Evolutionary conservation across 208 protist genomes (phyloP).

Genomic region (Wallacemonas rigidus): DNA sequence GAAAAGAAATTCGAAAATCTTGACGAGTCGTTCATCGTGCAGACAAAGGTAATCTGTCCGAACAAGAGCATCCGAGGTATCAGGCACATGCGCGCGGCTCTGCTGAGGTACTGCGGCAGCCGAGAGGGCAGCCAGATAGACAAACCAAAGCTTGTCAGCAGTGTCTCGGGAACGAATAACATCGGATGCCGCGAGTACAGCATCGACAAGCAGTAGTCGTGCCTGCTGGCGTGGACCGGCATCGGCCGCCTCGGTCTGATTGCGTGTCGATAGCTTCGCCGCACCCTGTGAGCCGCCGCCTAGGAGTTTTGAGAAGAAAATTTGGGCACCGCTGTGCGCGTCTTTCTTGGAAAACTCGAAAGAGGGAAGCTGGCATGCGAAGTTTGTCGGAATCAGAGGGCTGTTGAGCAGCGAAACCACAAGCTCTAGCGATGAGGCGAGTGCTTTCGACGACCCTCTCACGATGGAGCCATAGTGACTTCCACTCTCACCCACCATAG

Average conservation of each 20-base stretch:
- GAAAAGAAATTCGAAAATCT: slow-evolving; percentile 56
- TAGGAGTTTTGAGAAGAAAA: slow-evolving; percentile 70
- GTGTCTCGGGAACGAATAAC: slow-evolving; percentile 42
- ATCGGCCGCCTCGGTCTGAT: background rate
- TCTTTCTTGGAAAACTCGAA: slow-evolving; percentile 39
- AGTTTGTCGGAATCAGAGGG: slow-evolving; percentile 47
- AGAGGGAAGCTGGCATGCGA: slow-evolving; percentile 30
- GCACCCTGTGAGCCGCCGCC: slow-evolving; percentile 19
- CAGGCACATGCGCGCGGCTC: slow-evolving; percentile 25
- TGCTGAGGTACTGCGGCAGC: slow-evolving; percentile 53
- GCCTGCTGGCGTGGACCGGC: slow-evolving; percentile 22
- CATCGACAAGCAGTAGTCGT: slow-evolving; percentile 63
- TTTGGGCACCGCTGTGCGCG: slow-evolving; percentile 33
- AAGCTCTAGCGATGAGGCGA: slow-evolving; percentile 57
- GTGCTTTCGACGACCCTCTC: slow-evolving; percentile 34
- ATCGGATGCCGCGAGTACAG: slow-evolving; percentile 43
- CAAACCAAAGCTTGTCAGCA: slow-evolving; percentile 59
- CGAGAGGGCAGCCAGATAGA: slow-evolving; percentile 58
- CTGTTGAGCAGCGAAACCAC: slow-evolving; percentile 55
- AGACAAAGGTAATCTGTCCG: slow-evolving; percentile 40
- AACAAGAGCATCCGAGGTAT: slow-evolving; percentile 20
- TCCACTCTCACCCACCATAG: slow-evolving; percentile 41
- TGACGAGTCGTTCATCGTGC: slow-evolving; percentile 45
- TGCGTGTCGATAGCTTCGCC: slow-evolving; percentile 16
- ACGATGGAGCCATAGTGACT: slow-evolving; percentile 18